Evolutionary conservation across 2,329 filamentous ascomycete genomes (phyloP).

Genomic region (Alternaria atra): DNA sequence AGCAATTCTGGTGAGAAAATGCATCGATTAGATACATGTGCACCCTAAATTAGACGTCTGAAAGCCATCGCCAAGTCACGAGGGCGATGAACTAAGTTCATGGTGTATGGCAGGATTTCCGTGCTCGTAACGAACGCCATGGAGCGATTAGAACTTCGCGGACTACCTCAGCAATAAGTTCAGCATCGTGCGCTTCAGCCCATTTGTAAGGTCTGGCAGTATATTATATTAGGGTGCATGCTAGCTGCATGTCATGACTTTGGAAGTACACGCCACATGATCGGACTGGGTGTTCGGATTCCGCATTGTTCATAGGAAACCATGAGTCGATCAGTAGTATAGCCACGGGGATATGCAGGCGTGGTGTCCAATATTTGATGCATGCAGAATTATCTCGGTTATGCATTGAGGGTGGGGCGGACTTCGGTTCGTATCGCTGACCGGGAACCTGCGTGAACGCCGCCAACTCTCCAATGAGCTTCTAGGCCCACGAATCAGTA

Average conservation of each 20-base stretch:
- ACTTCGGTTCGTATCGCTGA: neutral
- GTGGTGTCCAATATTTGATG: constrained; percentile 2
- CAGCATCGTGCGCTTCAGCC: neutral
- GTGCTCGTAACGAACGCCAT: neutral
- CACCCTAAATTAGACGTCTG: neutral
- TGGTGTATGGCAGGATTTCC: neutral
- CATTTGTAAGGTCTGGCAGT: neutral
- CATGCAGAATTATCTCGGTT: constrained; percentile 5
- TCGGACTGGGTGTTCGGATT: neutral
- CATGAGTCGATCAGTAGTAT: neutral
- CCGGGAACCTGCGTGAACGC: constrained; percentile 4
- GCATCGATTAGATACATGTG: neutral
- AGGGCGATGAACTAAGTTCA: neutral
- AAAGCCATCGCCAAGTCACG: neutral
- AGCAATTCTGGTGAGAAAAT: neutral
- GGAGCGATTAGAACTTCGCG: neutral
- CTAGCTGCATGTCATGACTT: neutral
- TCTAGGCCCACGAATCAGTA: neutral
- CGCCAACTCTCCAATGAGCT: constrained; percentile 1
- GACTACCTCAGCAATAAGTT: neutral
- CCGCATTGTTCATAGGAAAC: neutral
- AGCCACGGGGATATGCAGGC: neutral
- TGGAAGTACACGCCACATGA: neutral
- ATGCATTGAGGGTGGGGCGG: constrained; percentile 1
- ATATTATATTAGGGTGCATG: constrained; percentile 4